Percentiles rank a stretch among this genome's conserved stretches.
These are phyloP conservation scores for Cytospora mali DNA, from an alignment of 2,329 filamentous ascomycete species.

Conservation along the genomic window DNA sequence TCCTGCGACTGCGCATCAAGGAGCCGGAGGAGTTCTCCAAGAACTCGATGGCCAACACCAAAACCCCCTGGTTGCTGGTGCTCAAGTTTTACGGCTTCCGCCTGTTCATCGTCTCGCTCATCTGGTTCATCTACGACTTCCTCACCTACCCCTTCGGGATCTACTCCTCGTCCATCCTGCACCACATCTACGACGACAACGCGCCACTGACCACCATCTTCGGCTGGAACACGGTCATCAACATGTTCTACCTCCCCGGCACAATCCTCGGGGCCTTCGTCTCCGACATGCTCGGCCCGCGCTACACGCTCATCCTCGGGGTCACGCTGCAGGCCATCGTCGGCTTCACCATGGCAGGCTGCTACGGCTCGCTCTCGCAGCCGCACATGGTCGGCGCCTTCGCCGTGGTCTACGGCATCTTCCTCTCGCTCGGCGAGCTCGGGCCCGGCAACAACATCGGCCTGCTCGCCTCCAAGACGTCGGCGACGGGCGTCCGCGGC, in stretches of 20 bases:
- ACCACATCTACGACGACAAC: constrained; percentile 59
- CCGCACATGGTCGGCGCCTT: constrained; percentile 72
- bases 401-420: constrained; percentile 78
- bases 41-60: constrained; percentile 66
- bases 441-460: constrained; percentile 93
- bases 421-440: constrained; percentile 76
- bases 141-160: constrained; percentile 83
- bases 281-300: constrained; percentile 78
- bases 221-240: constrained; percentile 87
- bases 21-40: constrained; percentile 78
- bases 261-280: constrained; percentile 76
- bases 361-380: constrained; percentile 70
- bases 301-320: constrained; percentile 70
- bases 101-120: constrained; percentile 68
- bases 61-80: constrained; percentile 59
- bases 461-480: constrained; percentile 82
- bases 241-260: constrained; percentile 86
- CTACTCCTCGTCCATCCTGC: constrained; percentile 76
- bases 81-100: constrained; percentile 73
- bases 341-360: constrained; percentile 86
- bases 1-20: constrained; percentile 70
- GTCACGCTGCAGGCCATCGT: constrained; percentile 74
- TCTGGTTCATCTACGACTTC: constrained; percentile 74
- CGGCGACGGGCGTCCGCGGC: constrained; percentile 83
- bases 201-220: constrained; percentile 73